A percentile compares a stretch with the other conserved stretches of the same genome.
Evolutionary conservation across 106 monocot genomes (phyloP).

Genomic region (Dioscorea alata): DNA sequence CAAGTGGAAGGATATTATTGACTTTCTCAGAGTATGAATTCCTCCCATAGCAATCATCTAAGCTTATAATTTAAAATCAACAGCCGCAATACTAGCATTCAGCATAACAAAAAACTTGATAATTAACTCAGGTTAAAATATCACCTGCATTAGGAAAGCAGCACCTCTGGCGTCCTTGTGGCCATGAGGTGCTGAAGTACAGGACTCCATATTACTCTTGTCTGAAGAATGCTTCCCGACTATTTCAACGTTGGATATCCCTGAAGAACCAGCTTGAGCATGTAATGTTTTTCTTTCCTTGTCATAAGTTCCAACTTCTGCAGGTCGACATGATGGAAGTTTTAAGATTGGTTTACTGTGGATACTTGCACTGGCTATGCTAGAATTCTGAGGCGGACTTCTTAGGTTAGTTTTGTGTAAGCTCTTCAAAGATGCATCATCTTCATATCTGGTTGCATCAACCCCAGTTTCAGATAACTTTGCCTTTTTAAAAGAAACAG

Average conservation of each 20-base stretch:
- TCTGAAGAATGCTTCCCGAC: no score
- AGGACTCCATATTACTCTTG: conserved; percentile 4
- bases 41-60: no score
- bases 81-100: no score
- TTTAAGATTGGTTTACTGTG: conserved; percentile 10
- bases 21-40: no score
- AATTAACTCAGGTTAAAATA: not conserved
- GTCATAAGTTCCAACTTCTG: conserved; percentile 6
- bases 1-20: no score
- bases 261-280: conserved; percentile 7
- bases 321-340: conserved; percentile 13
- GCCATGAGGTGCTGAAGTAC: conserved; percentile 7
- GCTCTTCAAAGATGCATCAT: conserved; percentile 4
- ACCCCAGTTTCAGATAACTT: conserved; percentile 14
- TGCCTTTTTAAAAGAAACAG: conserved; percentile 32
- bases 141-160: conserved; percentile 72
- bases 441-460: conserved; percentile 1
- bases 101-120: no score
- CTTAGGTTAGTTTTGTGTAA: conserved; percentile 1
- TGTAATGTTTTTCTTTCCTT: conserved; percentile 1
- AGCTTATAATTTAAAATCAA: no score
- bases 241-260: not conserved
- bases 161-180: conserved; percentile 43
- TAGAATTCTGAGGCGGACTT: not conserved
- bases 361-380: conserved; percentile 4